Conservation (phyloP, 768 basidiomycete genomes). For the Lactarius quietus region DNA sequence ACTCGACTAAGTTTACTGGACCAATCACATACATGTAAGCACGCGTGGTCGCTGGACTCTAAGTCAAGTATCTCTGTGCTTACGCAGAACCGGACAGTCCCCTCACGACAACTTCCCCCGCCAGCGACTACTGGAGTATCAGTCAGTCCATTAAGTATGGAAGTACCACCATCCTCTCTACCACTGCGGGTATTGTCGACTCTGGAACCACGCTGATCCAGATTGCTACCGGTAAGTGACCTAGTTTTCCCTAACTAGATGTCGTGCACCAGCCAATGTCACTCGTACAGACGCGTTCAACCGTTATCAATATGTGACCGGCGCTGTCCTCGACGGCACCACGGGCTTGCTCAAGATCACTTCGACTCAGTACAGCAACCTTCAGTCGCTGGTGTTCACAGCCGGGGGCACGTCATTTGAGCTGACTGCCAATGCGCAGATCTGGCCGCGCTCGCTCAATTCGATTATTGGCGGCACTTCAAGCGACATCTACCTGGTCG, state of each 20-base stretch:
- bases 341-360: conserved; percentile 55
- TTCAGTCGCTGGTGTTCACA: conserved; percentile 57
- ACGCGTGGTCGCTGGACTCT: not conserved
- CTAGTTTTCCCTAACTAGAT: not conserved
- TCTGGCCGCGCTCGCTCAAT: conserved; percentile 34
- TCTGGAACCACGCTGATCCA: conserved; percentile 33
- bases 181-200: conserved; percentile 34
- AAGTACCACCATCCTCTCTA: conserved; percentile 25
- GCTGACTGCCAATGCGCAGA: conserved; percentile 38
- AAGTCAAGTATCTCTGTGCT: conserved; percentile 28
- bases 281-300: conserved; percentile 31
- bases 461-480: conserved; percentile 30
- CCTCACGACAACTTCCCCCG: conserved; percentile 28
- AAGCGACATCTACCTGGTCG: conserved; percentile 33
- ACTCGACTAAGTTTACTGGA: conserved; percentile 28
- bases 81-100: conserved; percentile 29
- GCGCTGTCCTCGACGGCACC: conserved; percentile 23
- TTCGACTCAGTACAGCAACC: conserved; percentile 43
- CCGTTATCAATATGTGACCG: conserved; percentile 33
- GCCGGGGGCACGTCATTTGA: conserved; percentile 45
- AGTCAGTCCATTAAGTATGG: conserved; percentile 32
- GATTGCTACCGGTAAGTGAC: conserved; percentile 25
- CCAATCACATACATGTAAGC: not conserved
- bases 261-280: not conserved
- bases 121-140: conserved; percentile 32